A percentile compares a stretch with the other conserved stretches of the same genome.
These are phyloP conservation scores for Miscanthus sacchariflorus DNA, from an alignment of 202 grass and related monocot genomes.

Conservation along the genomic window DNA sequence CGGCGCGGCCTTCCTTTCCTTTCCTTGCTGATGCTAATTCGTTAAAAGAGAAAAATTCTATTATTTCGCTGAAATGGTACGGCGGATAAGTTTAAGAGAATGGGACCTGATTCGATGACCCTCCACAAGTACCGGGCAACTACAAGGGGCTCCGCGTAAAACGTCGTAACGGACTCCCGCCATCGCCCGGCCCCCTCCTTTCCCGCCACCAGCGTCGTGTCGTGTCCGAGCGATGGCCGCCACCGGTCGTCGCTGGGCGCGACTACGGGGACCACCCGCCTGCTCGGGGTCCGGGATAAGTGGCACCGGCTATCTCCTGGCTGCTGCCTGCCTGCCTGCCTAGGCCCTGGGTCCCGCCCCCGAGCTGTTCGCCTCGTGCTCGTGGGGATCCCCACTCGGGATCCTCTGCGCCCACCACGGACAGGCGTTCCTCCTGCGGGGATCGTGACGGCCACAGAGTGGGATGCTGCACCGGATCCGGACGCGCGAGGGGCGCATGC, in stretches of 20 bases:
- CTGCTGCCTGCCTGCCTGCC: neutral
- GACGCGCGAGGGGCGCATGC: neutral
- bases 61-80: no score
- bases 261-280: neutral
- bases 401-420: conserved; percentile 27
- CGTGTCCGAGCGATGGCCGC: neutral
- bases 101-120: no score
- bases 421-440: neutral
- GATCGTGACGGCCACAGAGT: no score
- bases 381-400: neutral
- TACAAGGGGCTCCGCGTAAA: neutral
- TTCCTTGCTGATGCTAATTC: no score
- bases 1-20: neutral
- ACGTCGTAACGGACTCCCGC: neutral
- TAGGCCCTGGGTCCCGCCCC: neutral
- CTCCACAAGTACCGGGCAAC: neutral
- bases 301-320: conserved; percentile 6
- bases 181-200: neutral
- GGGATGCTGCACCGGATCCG: neutral
- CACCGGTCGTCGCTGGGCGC: neutral
- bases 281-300: conserved; percentile 32
- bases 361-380: neutral
- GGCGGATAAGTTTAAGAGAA: no score
- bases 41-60: no score
- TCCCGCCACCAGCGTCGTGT: neutral